Evolutionary conservation across 768 basidiomycete species (phyloP).

Genomic region (Tephrocybe rancida): DNA sequence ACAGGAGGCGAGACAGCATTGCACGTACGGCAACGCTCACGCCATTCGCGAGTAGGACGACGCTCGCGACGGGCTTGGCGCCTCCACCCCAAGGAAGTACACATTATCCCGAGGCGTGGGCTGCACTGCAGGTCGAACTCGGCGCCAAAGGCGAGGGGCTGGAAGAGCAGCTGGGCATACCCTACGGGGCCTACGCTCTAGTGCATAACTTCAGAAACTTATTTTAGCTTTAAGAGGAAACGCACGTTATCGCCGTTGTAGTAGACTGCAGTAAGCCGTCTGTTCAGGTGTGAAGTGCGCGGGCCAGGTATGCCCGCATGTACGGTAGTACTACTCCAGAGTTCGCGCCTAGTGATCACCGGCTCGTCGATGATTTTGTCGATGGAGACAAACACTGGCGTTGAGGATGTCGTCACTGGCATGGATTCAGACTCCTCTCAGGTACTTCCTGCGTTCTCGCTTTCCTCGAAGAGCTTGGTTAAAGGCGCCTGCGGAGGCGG

Average conservation of each 20-base stretch:
- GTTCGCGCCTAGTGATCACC: slow-evolving; percentile 67
- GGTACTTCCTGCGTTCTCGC: slow-evolving; percentile 29
- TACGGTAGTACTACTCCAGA: slow-evolving; percentile 84
- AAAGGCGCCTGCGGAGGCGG: background rate
- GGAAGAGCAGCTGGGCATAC: slow-evolving; percentile 77
- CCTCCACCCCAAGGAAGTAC: slow-evolving; percentile 78
- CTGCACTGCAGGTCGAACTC: slow-evolving; percentile 71
- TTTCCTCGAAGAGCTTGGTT: background rate
- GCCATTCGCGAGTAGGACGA: slow-evolving; percentile 79
- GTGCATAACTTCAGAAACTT: background rate
- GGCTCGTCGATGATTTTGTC: slow-evolving; percentile 63
- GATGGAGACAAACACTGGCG: slow-evolving; percentile 41
- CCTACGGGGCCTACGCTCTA: slow-evolving; percentile 73
- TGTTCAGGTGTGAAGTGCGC: background rate
- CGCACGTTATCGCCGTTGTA: slow-evolving; percentile 82
- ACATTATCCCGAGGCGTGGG: slow-evolving; percentile 66
- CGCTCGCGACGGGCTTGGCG: slow-evolving; percentile 72
- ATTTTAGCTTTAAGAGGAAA: background rate
- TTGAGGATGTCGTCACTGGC: background rate
- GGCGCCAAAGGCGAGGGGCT: slow-evolving; percentile 68
- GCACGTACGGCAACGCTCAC: slow-evolving; percentile 70
- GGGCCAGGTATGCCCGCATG: slow-evolving; percentile 27
- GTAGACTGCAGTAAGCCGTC: slow-evolving; percentile 61
- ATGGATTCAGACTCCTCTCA: slow-evolving; percentile 24
- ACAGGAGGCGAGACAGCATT: background rate